Evolutionary conservation across 2,329 filamentous ascomycete genomes (phyloP).

Genomic region (Thermoascus crustaceus): DNA sequence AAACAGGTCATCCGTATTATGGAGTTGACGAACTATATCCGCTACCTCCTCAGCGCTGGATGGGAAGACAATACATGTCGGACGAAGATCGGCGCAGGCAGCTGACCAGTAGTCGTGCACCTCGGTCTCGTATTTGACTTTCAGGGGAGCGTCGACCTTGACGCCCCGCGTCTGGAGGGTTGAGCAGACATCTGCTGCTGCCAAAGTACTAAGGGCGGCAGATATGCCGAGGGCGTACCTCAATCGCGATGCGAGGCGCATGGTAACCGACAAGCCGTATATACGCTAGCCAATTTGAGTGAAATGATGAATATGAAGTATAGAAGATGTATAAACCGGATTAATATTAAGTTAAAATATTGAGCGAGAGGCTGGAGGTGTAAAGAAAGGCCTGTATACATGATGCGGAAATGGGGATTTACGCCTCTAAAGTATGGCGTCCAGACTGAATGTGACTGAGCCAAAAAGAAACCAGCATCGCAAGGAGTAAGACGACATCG

Average conservation of each 20-base stretch:
- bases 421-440: no score
- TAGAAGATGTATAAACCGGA: no score
- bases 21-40: conserved; percentile 44
- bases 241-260: neutral
- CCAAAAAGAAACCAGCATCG: no score
- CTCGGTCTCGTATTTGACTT: conserved; percentile 29
- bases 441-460: no score
- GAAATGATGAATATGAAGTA: no score
- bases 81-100: conserved; percentile 34
- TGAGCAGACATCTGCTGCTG: conserved; percentile 31
- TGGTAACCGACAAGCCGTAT: neutral
- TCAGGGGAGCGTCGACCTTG: conserved; percentile 23
- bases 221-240: neutral
- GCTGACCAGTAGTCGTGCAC: conserved; percentile 42
- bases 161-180: conserved; percentile 28
- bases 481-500: no score
- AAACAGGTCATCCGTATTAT: conserved; percentile 42
- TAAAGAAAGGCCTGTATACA: no score
- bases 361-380: no score
- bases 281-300: no score
- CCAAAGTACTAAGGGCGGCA: conserved; percentile 15
- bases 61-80: conserved; percentile 43
- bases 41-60: conserved; percentile 45
- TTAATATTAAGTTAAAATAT: no score
- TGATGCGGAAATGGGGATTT: no score